phyloP scores from a whole-genome alignment of 106 monocot species.

The Acorus gramineus region DNA sequence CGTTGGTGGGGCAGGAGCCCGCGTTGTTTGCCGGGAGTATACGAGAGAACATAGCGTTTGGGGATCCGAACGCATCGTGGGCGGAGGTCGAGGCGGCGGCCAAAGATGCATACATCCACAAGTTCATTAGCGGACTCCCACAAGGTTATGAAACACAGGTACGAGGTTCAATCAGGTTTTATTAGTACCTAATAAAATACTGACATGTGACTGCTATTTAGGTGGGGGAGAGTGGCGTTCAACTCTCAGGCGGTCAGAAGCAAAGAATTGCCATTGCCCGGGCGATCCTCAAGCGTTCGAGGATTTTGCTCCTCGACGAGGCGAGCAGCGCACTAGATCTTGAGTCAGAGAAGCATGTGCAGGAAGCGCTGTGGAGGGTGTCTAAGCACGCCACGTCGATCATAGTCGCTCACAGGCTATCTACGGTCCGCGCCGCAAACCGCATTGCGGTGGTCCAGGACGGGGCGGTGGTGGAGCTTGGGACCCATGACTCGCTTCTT shows the following conservation, averaged over 20 bases:
- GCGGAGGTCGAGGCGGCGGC: slow-evolving; percentile 46
- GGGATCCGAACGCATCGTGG: slow-evolving; percentile 22
- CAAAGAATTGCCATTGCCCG: slow-evolving; percentile 42
- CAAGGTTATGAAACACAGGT: slow-evolving; percentile 41
- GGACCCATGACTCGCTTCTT: slow-evolving; percentile 18
- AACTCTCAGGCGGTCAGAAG: slow-evolving; percentile 38
- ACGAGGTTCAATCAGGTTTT: not conserved
- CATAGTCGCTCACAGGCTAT: slow-evolving; percentile 30
- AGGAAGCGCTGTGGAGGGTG: slow-evolving; percentile 20
- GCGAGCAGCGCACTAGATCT: slow-evolving; percentile 37
- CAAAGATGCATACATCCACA: slow-evolving; percentile 25
- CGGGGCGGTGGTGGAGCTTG: slow-evolving; percentile 28
- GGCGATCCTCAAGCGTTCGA: slow-evolving; percentile 28
- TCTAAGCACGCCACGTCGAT: slow-evolving; percentile 22
- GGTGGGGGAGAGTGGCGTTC: slow-evolving; percentile 44
- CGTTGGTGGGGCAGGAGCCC: slow-evolving; percentile 40
- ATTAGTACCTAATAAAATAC: too few relatives aligned
- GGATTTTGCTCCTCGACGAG: slow-evolving; percentile 31
- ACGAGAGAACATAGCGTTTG: slow-evolving; percentile 36
- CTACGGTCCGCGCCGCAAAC: slow-evolving; percentile 25
- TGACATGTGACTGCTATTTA: not conserved
- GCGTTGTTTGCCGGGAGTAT: slow-evolving; percentile 24
- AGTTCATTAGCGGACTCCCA: slow-evolving; percentile 36
- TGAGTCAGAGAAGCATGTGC: slow-evolving; percentile 33
- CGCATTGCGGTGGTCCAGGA: slow-evolving; percentile 29